Evolutionary conservation across 2,329 filamentous ascomycete genomes (phyloP).

Genomic region (Calonectria pteridis): DNA sequence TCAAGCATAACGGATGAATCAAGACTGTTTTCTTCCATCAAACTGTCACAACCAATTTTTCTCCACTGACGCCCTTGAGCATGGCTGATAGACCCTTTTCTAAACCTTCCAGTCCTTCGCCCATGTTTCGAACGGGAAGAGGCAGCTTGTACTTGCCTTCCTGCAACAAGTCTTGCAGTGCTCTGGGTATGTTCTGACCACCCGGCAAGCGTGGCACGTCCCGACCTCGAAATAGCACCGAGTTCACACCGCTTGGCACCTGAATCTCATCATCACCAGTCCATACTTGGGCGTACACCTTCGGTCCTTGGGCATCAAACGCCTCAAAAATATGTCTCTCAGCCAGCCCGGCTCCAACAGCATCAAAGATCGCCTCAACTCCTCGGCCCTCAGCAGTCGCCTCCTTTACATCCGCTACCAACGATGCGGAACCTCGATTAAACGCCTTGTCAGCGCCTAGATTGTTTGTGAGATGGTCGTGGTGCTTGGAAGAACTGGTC

Average conservation of each 20-base stretch:
- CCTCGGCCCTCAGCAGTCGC: not conserved
- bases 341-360: not conserved
- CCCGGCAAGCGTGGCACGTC: not conserved
- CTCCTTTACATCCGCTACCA: not conserved
- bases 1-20: not conserved
- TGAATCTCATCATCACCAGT: constrained; percentile 6
- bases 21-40: not conserved
- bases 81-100: not conserved
- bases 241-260: not conserved
- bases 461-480: not conserved
- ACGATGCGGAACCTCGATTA: not conserved
- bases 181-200: not conserved
- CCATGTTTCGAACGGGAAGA: not conserved
- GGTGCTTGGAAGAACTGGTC: constrained; percentile 5
- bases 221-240: not conserved
- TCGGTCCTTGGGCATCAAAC: not conserved
- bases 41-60: constrained; percentile 1
- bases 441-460: not conserved
- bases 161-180: not conserved
- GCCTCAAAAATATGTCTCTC: not conserved
- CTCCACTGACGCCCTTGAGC: constrained; percentile 5
- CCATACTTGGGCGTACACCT: constrained; percentile 1
- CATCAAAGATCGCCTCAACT: constrained; percentile 4
- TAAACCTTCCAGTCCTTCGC: not conserved
- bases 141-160: not conserved